These are phyloP conservation scores for Cercospora berteroae DNA, from an alignment of 2,329 filamentous ascomycete genomes.

Conservation along the genomic window DNA sequence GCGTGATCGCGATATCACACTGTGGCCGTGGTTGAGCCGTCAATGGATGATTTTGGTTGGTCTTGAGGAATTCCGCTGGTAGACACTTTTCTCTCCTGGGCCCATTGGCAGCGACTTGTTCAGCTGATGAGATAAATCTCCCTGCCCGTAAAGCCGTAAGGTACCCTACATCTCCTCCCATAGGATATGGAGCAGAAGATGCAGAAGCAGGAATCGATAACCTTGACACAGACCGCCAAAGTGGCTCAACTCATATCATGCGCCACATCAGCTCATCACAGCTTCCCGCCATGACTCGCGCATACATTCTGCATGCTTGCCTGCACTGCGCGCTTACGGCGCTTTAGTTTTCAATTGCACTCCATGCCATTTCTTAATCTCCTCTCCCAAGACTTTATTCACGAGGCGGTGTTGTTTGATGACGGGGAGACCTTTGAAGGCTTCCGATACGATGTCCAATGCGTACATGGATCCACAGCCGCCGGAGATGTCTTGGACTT, in stretches of 20 bases:
- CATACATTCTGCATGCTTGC: neutral
- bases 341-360: constrained; percentile 73
- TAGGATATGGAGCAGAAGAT: neutral
- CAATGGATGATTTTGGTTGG: neutral
- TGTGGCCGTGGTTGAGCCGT: too few species aligned
- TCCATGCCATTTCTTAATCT: constrained; percentile 80
- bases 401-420: constrained; percentile 83
- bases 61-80: neutral
- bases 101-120: neutral
- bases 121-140: neutral
- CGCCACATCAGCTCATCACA: neutral
- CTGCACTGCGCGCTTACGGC: constrained; percentile 35
- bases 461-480: constrained; percentile 87
- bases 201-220: neutral
- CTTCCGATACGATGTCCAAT: constrained; percentile 70
- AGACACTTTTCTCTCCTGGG: too few species aligned
- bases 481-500: constrained; percentile 74
- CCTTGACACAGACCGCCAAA: constrained; percentile 7
- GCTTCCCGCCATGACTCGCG: neutral
- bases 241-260: neutral
- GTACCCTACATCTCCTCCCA: neutral
- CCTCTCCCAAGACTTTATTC: constrained; percentile 68
- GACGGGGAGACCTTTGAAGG: constrained; percentile 68
- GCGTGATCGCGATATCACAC: neutral
- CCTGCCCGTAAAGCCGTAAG: neutral